Evolutionary conservation across 768 basidiomycete species (phyloP).

Genomic region (Filobasidium wieringae): DNA sequence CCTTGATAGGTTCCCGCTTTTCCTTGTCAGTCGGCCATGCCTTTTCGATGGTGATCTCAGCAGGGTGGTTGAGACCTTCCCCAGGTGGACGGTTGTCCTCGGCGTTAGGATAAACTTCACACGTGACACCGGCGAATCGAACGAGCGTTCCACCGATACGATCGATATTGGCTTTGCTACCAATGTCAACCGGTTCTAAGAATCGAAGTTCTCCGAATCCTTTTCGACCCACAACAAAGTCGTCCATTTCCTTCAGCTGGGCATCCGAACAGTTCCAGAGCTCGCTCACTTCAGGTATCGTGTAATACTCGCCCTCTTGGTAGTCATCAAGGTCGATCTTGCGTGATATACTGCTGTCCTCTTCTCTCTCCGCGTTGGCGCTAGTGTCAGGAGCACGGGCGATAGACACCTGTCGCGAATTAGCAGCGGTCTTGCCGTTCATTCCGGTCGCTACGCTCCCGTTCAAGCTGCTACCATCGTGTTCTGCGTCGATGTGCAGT

Average conservation of each 20-base stretch:
- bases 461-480: constrained; percentile 14
- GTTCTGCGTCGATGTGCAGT: constrained; percentile 19
- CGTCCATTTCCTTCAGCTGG: constrained; percentile 59
- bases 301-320: constrained; percentile 83
- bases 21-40: constrained; percentile 89
- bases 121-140: constrained; percentile 68
- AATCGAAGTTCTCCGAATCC: constrained; percentile 81
- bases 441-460: constrained; percentile 22
- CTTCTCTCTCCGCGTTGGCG: background rate
- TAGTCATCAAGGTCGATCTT: constrained; percentile 36
- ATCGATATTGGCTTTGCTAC: constrained; percentile 63
- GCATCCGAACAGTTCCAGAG: constrained; percentile 62
- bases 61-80: constrained; percentile 76
- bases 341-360: background rate
- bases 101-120: constrained; percentile 88
- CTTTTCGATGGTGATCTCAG: constrained; percentile 59
- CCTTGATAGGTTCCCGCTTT: constrained; percentile 77
- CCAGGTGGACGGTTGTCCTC: constrained; percentile 72
- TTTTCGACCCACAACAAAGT: constrained; percentile 76
- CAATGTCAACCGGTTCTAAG: constrained; percentile 69
- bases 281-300: constrained; percentile 61
- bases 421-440: constrained; percentile 1
- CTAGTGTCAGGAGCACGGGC: background rate
- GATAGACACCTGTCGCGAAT: constrained; percentile 2
- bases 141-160: constrained; percentile 77